phyloP scores from a whole-genome alignment of 177 flowering plant genomes.

The Vitis hybrid region DNA sequence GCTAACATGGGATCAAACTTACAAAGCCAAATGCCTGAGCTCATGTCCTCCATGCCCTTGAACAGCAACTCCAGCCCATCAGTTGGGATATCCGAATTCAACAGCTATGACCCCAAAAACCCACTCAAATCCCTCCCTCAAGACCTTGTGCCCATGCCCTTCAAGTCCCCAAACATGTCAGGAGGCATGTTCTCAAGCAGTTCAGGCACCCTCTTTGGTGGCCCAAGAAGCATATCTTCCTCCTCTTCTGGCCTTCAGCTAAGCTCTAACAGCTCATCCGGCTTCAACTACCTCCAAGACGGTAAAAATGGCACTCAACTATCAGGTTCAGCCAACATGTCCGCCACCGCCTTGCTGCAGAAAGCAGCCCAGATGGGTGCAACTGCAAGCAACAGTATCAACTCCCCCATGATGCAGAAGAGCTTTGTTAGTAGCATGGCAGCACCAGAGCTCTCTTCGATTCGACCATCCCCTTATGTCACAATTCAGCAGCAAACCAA shows the following conservation, averaged over 20 bases:
- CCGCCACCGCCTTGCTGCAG: constrained; percentile 78
- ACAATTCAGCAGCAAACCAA: constrained; percentile 12
- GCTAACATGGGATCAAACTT: constrained; percentile 28
- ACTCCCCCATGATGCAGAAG: constrained; percentile 70
- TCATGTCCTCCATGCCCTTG: constrained; percentile 38
- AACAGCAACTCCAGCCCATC: constrained; percentile 19
- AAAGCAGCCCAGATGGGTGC: constrained; percentile 81
- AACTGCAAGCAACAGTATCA: constrained; percentile 54
- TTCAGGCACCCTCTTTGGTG: constrained; percentile 49
- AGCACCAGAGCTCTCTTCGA: constrained; percentile 31
- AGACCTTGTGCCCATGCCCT: constrained; percentile 53
- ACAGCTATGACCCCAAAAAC: constrained; percentile 38
- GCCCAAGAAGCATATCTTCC: constrained; percentile 41
- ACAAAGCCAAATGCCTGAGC: constrained; percentile 38
- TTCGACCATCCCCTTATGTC: constrained; percentile 21
- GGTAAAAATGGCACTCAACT: constrained; percentile 31
- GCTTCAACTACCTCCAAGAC: constrained; percentile 44
- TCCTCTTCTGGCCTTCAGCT: constrained; percentile 62
- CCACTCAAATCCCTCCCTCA: constrained; percentile 51
- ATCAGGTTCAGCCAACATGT: constrained; percentile 52
- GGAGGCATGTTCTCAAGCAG: constrained; percentile 53
- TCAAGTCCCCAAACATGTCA: constrained; percentile 46
- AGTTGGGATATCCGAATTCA: constrained; percentile 31
- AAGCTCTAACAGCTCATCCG: constrained; percentile 41
- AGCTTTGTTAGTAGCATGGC: constrained; percentile 51